phyloP scores from a whole-genome alignment of 345 rosid genomes.

The Excoecaria agallocha region DNA sequence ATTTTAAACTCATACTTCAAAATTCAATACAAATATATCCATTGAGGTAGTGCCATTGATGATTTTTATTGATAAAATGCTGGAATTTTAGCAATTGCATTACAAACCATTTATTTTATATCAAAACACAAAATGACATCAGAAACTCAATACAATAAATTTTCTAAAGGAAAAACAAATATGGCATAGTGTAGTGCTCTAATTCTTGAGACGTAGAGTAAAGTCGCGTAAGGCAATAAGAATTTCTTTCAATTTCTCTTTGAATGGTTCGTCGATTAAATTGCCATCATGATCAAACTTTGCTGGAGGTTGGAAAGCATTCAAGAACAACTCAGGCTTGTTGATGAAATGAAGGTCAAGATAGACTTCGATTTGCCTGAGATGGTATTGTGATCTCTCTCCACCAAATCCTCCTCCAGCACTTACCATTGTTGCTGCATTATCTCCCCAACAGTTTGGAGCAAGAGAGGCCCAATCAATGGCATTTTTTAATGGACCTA shows the following conservation, averaged over 20 bases:
- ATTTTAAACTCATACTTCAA: too few relatives aligned
- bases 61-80: too few relatives aligned
- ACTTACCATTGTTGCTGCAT: conserved; percentile 80
- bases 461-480: conserved; percentile 90
- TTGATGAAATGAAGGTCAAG: conserved; percentile 89
- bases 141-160: too few relatives aligned
- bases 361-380: conserved; percentile 75
- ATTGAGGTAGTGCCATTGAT: too few relatives aligned
- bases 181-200: too few relatives aligned
- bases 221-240: conserved; percentile 56
- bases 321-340: conserved; percentile 70
- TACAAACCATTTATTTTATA: too few relatives aligned
- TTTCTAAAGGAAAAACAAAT: too few relatives aligned
- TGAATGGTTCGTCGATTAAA: conserved; percentile 49
- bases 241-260: conserved; percentile 48
- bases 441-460: conserved; percentile 79
- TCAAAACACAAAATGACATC: too few relatives aligned
- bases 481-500: conserved; percentile 75
- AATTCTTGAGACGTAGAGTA: conserved; percentile 43
- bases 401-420: conserved; percentile 62
- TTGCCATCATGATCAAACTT: conserved; percentile 73
- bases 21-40: too few relatives aligned
- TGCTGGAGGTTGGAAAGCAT: conserved; percentile 68
- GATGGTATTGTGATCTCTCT: conserved; percentile 66
- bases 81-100: too few relatives aligned